A percentile compares a stretch with the other conserved stretches of the same genome.
phyloP scores from a whole-genome alignment of 352 stramenopile species.

The Globisporangium nunn region DNA sequence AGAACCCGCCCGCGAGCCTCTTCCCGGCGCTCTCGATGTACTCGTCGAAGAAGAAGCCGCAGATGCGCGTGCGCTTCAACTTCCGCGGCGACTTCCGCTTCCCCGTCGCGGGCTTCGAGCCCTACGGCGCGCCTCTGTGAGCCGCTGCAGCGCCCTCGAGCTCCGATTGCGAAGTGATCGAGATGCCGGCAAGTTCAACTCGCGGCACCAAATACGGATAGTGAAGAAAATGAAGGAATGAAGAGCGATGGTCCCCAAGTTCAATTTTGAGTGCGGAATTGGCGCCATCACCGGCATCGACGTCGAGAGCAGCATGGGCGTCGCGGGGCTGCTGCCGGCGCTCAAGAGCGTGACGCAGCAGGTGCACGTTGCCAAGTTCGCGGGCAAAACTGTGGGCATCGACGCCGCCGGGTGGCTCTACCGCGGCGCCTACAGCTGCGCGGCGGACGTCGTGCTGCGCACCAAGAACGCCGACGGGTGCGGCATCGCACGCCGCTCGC shows the following conservation, averaged over 20 bases:
- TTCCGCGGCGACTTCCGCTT: slow-evolving; percentile 71
- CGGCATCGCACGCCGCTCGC: background rate
- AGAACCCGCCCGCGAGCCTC: slow-evolving; percentile 56
- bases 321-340: slow-evolving; percentile 46
- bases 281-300: no score
- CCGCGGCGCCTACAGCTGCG: slow-evolving; percentile 85
- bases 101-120: slow-evolving; percentile 57
- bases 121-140: slow-evolving; percentile 54
- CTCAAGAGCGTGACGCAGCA: slow-evolving; percentile 72
- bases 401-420: slow-evolving; percentile 85
- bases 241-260: slow-evolving; percentile 12
- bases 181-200: background rate
- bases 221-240: background rate
- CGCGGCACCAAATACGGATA: background rate
- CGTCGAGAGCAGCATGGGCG: slow-evolving; percentile 35
- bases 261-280: slow-evolving; percentile 3
- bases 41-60: slow-evolving; percentile 58
- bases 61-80: slow-evolving; percentile 69
- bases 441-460: slow-evolving; percentile 68
- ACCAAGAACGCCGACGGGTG: slow-evolving; percentile 41
- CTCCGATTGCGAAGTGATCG: no score
- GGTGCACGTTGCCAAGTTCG: slow-evolving; percentile 73
- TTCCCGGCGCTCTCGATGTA: slow-evolving; percentile 73
- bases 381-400: slow-evolving; percentile 63
- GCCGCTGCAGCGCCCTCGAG: no score